A percentile compares a stretch with the other conserved stretches of the same genome.
phyloP scores from a whole-genome alignment of 441 rosid species.

The Rhodomyrtus psidioides region DNA sequence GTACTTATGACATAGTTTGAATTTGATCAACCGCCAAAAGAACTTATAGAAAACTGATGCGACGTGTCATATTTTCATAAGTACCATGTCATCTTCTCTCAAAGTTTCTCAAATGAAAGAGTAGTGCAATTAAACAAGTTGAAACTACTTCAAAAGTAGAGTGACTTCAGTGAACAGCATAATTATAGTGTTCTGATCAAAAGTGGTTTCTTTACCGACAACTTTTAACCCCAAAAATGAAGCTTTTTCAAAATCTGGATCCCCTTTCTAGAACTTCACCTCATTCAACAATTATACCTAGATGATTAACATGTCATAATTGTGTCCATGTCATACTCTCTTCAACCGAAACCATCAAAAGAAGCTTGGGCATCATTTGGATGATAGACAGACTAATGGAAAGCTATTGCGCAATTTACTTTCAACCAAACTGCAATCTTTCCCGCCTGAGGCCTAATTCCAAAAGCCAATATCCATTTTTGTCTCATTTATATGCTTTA shows the following conservation, averaged over 20 bases:
- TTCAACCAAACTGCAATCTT: neutral
- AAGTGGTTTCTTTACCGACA: neutral
- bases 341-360: neutral
- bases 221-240: neutral
- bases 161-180: neutral
- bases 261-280: neutral
- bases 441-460: neutral
- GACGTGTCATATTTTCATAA: neutral
- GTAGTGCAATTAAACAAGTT: neutral
- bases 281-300: neutral
- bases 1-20: neutral
- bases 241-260: neutral
- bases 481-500: neutral
- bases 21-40: neutral
- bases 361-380: neutral
- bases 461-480: neutral
- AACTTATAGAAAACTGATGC: neutral
- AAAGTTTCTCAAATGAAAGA: neutral
- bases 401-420: neutral
- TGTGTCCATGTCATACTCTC: neutral
- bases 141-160: neutral
- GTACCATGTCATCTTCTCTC: neutral
- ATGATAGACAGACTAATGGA: neutral
- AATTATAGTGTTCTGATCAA: neutral
- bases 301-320: neutral